These are phyloP conservation scores for Usnea hakonensis DNA, from an alignment of 495 filamentous ascomycete species.

Conservation along the genomic window DNA sequence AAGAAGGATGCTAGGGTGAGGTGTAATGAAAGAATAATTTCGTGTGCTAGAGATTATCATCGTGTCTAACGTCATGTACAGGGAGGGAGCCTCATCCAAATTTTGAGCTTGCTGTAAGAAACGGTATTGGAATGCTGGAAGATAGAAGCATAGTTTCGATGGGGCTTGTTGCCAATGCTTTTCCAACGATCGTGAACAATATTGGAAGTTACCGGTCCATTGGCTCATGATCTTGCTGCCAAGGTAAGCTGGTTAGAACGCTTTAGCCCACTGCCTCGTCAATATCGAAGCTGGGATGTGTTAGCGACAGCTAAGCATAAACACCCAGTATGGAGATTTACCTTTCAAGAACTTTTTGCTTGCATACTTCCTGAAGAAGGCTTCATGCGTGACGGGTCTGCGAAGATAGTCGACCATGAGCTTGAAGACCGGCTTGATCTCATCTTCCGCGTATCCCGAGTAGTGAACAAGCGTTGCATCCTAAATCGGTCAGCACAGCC, in stretches of 20 bases:
- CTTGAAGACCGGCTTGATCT: conserved; percentile 84
- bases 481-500: conserved; percentile 37
- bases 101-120: neutral
- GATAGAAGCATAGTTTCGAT: neutral
- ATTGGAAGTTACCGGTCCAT: conserved; percentile 1
- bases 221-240: neutral
- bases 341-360: conserved; percentile 98
- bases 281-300: conserved; percentile 70
- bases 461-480: conserved; percentile 87
- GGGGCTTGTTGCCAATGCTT: neutral
- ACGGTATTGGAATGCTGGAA: neutral
- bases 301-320: conserved; percentile 11
- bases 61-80: conserved; percentile 11
- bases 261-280: conserved; percentile 88
- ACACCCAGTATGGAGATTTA: conserved; percentile 31
- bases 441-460: conserved; percentile 83
- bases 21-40: neutral
- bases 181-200: neutral
- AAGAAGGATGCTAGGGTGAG: neutral
- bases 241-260: conserved; percentile 42
- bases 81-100: conserved; percentile 10
- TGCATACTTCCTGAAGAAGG: conserved; percentile 99
- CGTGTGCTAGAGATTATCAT: neutral
- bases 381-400: conserved; percentile 81
- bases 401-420: conserved; percentile 94